Conservation (phyloP, 257 asterid genomes). For the Solanum paucissectum region DNA sequence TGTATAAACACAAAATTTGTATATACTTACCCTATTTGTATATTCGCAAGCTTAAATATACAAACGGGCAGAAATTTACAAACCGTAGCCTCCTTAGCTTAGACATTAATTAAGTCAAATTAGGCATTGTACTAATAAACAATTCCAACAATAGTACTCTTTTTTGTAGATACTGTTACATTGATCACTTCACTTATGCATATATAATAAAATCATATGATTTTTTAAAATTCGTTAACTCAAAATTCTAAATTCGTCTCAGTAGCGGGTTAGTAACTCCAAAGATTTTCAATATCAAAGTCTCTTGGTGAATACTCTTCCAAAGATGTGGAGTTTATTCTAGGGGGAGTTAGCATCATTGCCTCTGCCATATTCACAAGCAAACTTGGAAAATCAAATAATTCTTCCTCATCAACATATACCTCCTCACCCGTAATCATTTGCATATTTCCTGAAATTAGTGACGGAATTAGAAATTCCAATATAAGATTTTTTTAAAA, state of each 20-base stretch:
- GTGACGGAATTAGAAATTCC: background rate
- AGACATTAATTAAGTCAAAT: background rate
- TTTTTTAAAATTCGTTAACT: background rate
- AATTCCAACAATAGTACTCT: background rate
- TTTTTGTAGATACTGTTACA: background rate
- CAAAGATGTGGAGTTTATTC: background rate
- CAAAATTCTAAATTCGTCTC: background rate
- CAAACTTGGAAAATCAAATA: background rate
- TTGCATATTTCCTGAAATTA: background rate
- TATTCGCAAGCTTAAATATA: too few relatives aligned
- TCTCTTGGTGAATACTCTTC: background rate
- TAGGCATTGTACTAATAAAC: background rate
- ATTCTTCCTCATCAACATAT: background rate
- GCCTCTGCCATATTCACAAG: constrained; percentile 3
- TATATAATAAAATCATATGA: background rate
- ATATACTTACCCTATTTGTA: too few relatives aligned
- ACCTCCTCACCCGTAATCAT: background rate
- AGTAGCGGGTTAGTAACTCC: background rate
- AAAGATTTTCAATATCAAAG: background rate
- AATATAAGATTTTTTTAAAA: background rate
- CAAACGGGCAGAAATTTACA: too few relatives aligned
- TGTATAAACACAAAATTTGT: too few relatives aligned
- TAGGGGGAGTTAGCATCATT: constrained; percentile 3
- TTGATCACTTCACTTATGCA: background rate
- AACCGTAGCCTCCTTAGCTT: too few relatives aligned